Conservation (phyloP, 2,329 filamentous ascomycete species). For the Colletotrichum siamense region DNA sequence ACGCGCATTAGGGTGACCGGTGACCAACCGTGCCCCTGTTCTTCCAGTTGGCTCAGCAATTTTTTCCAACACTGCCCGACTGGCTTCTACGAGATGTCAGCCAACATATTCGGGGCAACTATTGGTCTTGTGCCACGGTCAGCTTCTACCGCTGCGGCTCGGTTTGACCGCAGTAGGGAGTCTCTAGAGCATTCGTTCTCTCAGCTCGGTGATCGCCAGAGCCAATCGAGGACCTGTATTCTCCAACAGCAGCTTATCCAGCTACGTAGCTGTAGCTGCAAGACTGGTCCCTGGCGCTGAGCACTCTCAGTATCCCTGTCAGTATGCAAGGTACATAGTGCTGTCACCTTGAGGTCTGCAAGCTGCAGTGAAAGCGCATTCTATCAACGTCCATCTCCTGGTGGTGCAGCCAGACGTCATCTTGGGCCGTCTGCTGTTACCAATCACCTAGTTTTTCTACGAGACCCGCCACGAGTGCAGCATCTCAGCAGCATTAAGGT, state of each 20-base stretch:
- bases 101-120: background rate
- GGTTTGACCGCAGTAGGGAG: background rate
- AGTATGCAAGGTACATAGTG: slow-evolving; percentile 8
- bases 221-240: background rate
- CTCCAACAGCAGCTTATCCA: background rate
- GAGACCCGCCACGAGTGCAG: background rate
- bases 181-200: background rate
- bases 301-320: background rate
- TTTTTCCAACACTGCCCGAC: background rate
- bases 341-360: background rate
- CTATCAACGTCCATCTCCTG: background rate
- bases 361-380: background rate
- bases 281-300: background rate
- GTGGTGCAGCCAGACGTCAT: background rate
- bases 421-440: background rate
- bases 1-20: background rate
- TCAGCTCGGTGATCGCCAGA: background rate
- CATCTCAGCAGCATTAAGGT: background rate
- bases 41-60: background rate
- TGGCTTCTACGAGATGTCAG: background rate
- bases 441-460: background rate
- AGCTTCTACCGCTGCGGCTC: background rate
- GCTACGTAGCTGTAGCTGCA: background rate
- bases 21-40: background rate
- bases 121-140: background rate